Evolutionary conservation across 2,329 filamentous ascomycete species (phyloP).

Genomic region (Aureobasidium sp.): DNA sequence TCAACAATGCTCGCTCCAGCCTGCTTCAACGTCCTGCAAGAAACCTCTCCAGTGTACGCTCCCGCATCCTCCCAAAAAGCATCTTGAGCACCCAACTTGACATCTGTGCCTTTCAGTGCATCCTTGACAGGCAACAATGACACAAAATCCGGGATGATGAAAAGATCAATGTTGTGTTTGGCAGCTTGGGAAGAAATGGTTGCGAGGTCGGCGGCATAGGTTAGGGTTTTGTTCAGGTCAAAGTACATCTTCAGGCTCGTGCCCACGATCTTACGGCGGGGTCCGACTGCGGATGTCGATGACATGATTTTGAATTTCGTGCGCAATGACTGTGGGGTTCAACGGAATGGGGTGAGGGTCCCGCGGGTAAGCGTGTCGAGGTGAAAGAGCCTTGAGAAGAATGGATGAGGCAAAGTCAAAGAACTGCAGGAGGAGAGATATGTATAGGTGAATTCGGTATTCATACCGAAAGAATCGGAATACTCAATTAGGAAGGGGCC

Average conservation of each 20-base stretch:
- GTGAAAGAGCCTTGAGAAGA: not conserved
- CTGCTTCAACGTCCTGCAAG: conserved; percentile 58
- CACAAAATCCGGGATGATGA: conserved; percentile 72
- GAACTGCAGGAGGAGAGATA: not conserved
- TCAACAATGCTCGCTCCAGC: conserved; percentile 68
- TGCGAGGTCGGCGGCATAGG: conserved; percentile 38
- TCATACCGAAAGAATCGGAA: not conserved
- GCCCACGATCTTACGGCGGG: conserved; percentile 57
- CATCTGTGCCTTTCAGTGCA: conserved; percentile 42
- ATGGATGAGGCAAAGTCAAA: too few relatives aligned
- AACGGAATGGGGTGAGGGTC: not conserved
- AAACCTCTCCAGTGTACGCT: conserved; percentile 72
- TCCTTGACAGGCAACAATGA: conserved; percentile 51
- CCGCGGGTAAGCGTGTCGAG: not conserved
- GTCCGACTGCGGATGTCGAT: conserved; percentile 15
- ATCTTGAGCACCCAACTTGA: conserved; percentile 71
- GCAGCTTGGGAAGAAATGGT: conserved; percentile 45
- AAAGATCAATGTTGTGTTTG: conserved; percentile 58
- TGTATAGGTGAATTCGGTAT: not conserved
- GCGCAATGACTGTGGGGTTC: conserved; percentile 8
- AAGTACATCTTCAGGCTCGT: conserved; percentile 80
- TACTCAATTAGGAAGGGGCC: not conserved
- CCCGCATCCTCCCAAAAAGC: conserved; percentile 63
- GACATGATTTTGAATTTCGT: conserved; percentile 7
- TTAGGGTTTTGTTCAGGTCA: conserved; percentile 54